Evolutionary conservation across 176 grass and related monocot species (phyloP), one percentile per base, ranked within the genome.

Genomic region (Zoysia japonica): DNA sequence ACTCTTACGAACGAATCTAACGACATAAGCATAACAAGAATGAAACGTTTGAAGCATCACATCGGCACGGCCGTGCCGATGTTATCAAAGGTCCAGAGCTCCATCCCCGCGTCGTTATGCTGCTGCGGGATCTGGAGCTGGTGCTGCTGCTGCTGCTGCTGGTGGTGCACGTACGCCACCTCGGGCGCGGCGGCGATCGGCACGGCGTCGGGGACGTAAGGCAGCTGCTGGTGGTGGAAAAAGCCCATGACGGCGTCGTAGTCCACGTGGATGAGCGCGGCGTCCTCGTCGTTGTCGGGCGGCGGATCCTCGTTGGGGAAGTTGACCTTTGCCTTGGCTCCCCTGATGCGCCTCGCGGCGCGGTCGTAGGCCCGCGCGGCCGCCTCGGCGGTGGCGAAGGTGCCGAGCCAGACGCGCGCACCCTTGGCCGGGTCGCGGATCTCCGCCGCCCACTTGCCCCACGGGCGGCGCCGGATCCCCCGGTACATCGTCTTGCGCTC

Each of bases 381-480:
- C 11, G 84, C 89, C 82, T 97, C 85, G 49, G 91, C 84, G 61
- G 91, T 93, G 75, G 82, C 82, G 89, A 97, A 93, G 70, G 94
- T 97, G 50, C 94, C 94, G 64, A 97, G 89, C 94, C 94, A 97
- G 51, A 97, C 87, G 49, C 94, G 84, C 4, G 92, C 75, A 9
- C 94, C 94, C 75, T 92, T 93, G 51, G 82, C 83, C 46, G 94
- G 94, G 68, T 97, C 94, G 6, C 91, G 88, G 68, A 97, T 97
- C 84, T 97, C 91, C 72, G 94, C 94, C 82, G 91, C 94, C 94
- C 94, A 97, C 62, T 97, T 97, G 38, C 94, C 94, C 94, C 91
- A 97, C 1, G 94, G 89, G 0, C 94, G 89, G 14, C 86, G 94
- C n/a, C 91, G 84, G 85, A 97, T 93, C 49, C 94, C 94, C 11